Evolutionary conservation across 2,329 filamentous ascomycete species (phyloP), one percentile per base, ranked within the genome.

Genomic region (Intubia oerlemansii): DNA sequence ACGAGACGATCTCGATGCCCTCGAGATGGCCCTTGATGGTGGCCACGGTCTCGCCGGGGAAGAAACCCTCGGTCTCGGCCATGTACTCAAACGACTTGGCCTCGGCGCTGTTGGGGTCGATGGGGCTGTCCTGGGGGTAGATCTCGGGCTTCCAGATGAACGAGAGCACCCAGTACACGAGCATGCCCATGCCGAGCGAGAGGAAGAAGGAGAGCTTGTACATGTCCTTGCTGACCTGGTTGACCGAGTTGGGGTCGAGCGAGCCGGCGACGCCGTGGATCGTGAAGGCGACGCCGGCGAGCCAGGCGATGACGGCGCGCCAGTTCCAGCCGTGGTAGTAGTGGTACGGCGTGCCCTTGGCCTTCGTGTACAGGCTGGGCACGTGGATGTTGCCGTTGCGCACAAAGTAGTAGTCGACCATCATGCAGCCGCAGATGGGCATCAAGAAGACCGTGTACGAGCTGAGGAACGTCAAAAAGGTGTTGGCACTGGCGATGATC

Each of bases 241-340:
- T 42, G 14, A 50, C 45, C 7, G 24, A 30, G 3, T 35, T 38
- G 8, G 43, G 38, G 9, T 47, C 45, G n/a, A 49, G 37, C 2
- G 45, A 41, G 15, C 43, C 45, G 11, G 44, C 34, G 23, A 51
- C 47, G 0, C 48, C 48, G 2, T 47, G 44, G 24, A 51, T 49
- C 4, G 45, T 46, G 17, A 49, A 38, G 3, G 42, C 42, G 17
- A 48, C 41, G 13, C 45, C 47, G 17, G 36, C 40, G 6, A 49
- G 25, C 29, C 48, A 51, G 15, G 44, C 42, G 17, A 43, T 35
- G 7, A 46, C 31, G 3, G 43, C 46, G 31, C 48, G 44, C 7
- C 48, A 22, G 29, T 51, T 50, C 42, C 44, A 46, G 14, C 48
- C 47, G 8, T 34, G 27, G 9, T 34, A 28, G 30, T 47, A 50